Evolutionary conservation across 2,329 filamentous ascomycete species (phyloP).

Genomic region (Triangularia setosa): DNA sequence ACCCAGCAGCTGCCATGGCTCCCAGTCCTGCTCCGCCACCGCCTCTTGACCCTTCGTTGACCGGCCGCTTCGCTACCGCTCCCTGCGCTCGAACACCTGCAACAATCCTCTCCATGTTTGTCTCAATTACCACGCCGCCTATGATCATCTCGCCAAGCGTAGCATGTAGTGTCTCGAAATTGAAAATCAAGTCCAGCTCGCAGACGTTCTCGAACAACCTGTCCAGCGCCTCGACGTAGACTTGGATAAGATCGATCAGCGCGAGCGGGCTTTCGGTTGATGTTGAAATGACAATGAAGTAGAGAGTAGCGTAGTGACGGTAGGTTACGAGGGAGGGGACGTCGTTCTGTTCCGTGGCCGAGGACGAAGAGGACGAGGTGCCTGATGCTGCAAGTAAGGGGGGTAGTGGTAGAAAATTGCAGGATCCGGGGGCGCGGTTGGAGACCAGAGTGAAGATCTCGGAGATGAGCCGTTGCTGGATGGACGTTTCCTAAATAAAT

Average conservation of each 20-base stretch:
- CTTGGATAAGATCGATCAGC: slow-evolving; percentile 93
- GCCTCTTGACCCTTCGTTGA: slow-evolving; percentile 59
- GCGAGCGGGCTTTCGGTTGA: slow-evolving; percentile 94
- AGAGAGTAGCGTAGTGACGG: slow-evolving; percentile 95
- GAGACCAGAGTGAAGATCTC: slow-evolving; percentile 97
- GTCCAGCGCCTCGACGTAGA: slow-evolving; percentile 94
- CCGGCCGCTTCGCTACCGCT: slow-evolving; percentile 71
- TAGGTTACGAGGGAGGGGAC: slow-evolving; percentile 94
- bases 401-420: slow-evolving; percentile 88
- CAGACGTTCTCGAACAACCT: slow-evolving; percentile 97
- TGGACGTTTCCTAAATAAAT: slow-evolving; percentile 75
- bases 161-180: slow-evolving; percentile 94
- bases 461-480: slow-evolving; percentile 92
- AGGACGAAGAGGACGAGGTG: slow-evolving; percentile 59
- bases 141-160: slow-evolving; percentile 91
- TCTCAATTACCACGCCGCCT: slow-evolving; percentile 91
- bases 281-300: slow-evolving; percentile 97
- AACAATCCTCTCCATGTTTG: slow-evolving; percentile 82
- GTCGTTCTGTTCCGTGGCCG: slow-evolving; percentile 68
- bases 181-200: slow-evolving; percentile 97
- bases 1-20: slow-evolving; percentile 44
- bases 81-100: slow-evolving; percentile 76
- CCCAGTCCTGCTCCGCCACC: slow-evolving; percentile 22
- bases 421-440: slow-evolving; percentile 84
- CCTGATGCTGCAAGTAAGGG: slow-evolving; percentile 61